Conservation (phyloP, 768 basidiomycete genomes). For the Lactarius pseudohatsudake region DNA sequence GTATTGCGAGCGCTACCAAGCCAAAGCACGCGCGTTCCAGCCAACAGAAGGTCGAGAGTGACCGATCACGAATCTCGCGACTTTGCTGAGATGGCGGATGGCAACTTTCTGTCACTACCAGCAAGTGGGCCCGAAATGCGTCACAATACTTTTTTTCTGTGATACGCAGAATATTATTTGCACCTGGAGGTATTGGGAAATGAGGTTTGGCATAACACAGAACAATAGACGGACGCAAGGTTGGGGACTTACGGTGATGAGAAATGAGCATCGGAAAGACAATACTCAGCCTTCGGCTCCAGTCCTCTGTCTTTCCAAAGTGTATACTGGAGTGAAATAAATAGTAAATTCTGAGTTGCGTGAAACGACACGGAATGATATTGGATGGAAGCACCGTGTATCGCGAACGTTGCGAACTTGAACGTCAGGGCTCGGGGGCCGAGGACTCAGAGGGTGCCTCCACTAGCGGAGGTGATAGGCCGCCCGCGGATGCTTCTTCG, state of each 20-base stretch:
- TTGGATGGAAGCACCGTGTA: background rate
- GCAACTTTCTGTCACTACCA: background rate
- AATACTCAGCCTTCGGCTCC: constrained; percentile 10
- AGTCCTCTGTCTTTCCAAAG: background rate
- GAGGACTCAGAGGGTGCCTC: background rate
- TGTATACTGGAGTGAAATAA: background rate
- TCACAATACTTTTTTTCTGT: background rate
- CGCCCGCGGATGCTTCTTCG: background rate
- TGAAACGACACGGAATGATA: background rate
- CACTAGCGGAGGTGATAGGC: background rate
- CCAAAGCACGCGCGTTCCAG: constrained; percentile 16
- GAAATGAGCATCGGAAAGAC: constrained; percentile 10
- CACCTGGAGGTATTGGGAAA: background rate
- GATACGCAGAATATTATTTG: constrained; percentile 6
- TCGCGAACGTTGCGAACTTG: background rate
- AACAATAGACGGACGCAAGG: background rate
- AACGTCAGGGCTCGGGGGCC: background rate
- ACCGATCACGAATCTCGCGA: background rate
- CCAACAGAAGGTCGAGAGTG: background rate
- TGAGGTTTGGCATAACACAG: background rate
- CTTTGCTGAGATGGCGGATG: background rate
- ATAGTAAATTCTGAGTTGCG: background rate
- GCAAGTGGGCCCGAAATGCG: background rate
- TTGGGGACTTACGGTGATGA: constrained; percentile 16
- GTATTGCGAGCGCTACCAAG: constrained; percentile 12